Evolutionary conservation across 129 eudicot species (phyloP).

Genomic region (Artemisia tridentata): DNA sequence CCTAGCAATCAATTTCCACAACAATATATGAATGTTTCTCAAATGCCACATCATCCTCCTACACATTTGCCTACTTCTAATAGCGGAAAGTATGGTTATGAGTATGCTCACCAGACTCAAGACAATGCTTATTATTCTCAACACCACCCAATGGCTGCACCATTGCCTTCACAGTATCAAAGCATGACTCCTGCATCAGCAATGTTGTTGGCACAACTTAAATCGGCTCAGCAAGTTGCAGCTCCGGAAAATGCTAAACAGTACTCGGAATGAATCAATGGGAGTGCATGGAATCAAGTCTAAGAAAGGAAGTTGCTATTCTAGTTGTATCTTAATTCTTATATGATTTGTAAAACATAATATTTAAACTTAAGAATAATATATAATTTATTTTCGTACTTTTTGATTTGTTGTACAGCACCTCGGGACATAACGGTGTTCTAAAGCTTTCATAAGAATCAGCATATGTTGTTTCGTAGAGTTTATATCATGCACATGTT

Average conservation of each 20-base stretch:
- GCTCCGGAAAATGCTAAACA: conserved; percentile 34
- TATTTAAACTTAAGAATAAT: no score
- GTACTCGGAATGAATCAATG: conserved; percentile 3
- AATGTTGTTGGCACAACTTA: conserved; percentile 42
- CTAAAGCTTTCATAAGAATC: no score
- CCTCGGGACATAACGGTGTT: no score
- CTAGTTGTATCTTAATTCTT: no score
- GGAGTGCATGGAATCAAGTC: not conserved
- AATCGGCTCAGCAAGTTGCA: conserved; percentile 38
- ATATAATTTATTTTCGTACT: no score
- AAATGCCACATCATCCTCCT: conserved; percentile 46
- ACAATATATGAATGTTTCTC: conserved; percentile 46
- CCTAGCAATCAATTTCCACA: conserved; percentile 50
- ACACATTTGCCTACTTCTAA: conserved; percentile 23
- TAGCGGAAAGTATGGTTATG: conserved; percentile 43
- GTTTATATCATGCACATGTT: no score
- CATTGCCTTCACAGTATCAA: conserved; percentile 50
- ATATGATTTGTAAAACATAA: no score
- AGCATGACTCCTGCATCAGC: conserved; percentile 54
- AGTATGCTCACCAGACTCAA: conserved; percentile 47
- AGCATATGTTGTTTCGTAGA: no score
- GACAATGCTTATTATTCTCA: conserved; percentile 46
- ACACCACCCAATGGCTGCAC: conserved; percentile 35
- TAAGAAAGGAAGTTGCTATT: no score
- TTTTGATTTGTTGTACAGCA: no score